Conservation (phyloP, 257 asterid genomes). For the Nicotiana tabacum region DNA sequence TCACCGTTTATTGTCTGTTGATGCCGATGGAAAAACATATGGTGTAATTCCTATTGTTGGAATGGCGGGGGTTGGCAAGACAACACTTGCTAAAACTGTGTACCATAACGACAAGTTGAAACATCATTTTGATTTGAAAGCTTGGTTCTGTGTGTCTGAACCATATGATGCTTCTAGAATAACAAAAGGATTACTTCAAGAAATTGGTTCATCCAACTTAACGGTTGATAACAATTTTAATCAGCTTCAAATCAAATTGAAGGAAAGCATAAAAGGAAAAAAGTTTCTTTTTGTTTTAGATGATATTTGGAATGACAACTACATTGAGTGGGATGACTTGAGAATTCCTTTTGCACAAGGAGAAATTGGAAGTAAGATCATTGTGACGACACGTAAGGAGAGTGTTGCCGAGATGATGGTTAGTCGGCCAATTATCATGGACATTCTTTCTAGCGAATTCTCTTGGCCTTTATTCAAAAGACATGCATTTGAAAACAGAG, state of each 20-base stretch:
- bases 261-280: neutral
- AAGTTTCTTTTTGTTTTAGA: slow-evolving; percentile 15
- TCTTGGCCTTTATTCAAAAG: slow-evolving; percentile 7
- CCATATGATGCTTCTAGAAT: neutral
- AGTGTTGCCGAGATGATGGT: slow-evolving; percentile 4
- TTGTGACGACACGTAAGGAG: slow-evolving; percentile 14
- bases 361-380: slow-evolving; percentile 12
- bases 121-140: neutral
- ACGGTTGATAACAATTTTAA: neutral
- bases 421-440: neutral
- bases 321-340: neutral
- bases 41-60: slow-evolving; percentile 13
- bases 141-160: slow-evolving; percentile 19
- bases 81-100: slow-evolving; percentile 15
- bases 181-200: slow-evolving; percentile 4
- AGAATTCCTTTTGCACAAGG: neutral
- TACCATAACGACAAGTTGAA: slow-evolving; percentile 9
- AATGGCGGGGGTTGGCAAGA: neutral
- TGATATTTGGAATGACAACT: slow-evolving; percentile 17
- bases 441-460: neutral
- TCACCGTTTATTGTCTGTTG: no score
- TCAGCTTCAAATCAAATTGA: neutral
- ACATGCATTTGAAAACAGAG: slow-evolving; percentile 3
- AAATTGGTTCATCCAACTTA: neutral
- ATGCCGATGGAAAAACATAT: no score